Evolutionary conservation across 139 green algal genomes (phyloP).

Genomic region (Tetratostichococcus sp.): DNA sequence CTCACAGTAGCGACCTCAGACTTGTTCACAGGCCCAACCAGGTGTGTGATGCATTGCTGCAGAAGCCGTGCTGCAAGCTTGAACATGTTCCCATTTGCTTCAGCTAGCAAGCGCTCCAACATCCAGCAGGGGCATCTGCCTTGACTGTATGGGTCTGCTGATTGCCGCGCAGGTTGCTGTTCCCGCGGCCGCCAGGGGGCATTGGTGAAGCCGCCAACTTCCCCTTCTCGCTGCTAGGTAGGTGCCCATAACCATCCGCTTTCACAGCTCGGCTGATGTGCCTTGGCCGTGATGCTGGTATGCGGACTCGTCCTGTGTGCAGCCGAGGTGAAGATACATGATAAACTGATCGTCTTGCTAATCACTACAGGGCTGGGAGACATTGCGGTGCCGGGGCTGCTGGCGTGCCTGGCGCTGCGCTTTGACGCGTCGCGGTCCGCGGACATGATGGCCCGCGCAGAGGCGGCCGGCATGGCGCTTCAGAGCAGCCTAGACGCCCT

Average conservation of each 20-base stretch:
- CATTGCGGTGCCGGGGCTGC: slow-evolving; percentile 81
- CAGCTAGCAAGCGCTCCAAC: no score
- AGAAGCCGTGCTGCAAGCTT: no score
- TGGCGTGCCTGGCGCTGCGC: slow-evolving; percentile 70
- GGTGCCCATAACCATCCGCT: no score
- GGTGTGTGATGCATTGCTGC: background rate
- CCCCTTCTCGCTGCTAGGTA: slow-evolving; percentile 74
- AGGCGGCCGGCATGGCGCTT: slow-evolving; percentile 56
- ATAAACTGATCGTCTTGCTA: no score
- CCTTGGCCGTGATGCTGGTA: no score
- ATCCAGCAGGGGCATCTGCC: no score
- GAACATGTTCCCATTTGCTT: no score
- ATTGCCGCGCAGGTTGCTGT: no score
- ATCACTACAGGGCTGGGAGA: slow-evolving; percentile 73
- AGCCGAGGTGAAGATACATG: no score
- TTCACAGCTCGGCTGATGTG: no score
- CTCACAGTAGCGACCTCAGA: slow-evolving; percentile 56
- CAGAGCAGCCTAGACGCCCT: background rate
- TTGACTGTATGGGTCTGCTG: no score
- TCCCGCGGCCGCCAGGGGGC: slow-evolving; percentile 49
- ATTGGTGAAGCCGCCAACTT: slow-evolving; percentile 55
- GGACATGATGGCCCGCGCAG: slow-evolving; percentile 50
- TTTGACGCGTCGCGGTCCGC: slow-evolving; percentile 66
- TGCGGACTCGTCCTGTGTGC: no score
- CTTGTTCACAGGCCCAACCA: slow-evolving; percentile 59